These are phyloP conservation scores for Amphirosellinia nigrospora DNA, from an alignment of 495 filamentous ascomycete genomes.

Conservation along the genomic window DNA sequence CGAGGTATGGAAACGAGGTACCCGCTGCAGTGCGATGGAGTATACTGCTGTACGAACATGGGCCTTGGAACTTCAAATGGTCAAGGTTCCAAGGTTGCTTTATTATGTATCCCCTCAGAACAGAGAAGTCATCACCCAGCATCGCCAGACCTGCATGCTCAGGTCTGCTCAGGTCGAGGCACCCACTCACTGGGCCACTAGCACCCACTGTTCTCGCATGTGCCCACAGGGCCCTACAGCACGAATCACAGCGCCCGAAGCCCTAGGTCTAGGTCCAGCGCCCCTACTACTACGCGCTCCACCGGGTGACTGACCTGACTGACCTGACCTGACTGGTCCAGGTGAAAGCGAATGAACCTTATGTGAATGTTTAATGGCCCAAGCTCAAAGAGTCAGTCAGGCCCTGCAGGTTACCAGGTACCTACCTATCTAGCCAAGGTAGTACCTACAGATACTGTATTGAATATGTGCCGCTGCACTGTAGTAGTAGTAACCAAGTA, in stretches of 20 bases:
- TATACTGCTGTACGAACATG: neutral
- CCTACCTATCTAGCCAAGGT: too few relatives aligned
- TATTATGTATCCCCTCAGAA: too few relatives aligned
- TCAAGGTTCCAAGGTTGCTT: too few relatives aligned
- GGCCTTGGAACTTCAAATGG: neutral
- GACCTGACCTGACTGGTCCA: constrained; percentile 13
- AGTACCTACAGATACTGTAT: neutral
- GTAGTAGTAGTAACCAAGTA: neutral
- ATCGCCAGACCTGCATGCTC: neutral
- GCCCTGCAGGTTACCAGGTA: neutral
- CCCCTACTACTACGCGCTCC: constrained; percentile 33
- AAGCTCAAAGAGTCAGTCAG: neutral
- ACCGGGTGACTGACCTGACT: constrained; percentile 12
- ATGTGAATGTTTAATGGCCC: too few relatives aligned
- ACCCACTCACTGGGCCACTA: too few relatives aligned
- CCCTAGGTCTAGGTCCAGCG: neutral
- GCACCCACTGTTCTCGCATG: constrained; percentile 9
- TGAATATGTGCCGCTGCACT: too few relatives aligned
- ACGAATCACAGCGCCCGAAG: neutral
- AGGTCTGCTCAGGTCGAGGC: too few relatives aligned
- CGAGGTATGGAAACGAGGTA: neutral
- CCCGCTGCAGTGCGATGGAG: neutral
- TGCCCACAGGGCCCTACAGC: neutral
- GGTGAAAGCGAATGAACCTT: too few relatives aligned
- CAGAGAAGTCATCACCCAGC: too few relatives aligned